Conservation (phyloP, 208 protist genomes). For the Phytomonas francai region DNA sequence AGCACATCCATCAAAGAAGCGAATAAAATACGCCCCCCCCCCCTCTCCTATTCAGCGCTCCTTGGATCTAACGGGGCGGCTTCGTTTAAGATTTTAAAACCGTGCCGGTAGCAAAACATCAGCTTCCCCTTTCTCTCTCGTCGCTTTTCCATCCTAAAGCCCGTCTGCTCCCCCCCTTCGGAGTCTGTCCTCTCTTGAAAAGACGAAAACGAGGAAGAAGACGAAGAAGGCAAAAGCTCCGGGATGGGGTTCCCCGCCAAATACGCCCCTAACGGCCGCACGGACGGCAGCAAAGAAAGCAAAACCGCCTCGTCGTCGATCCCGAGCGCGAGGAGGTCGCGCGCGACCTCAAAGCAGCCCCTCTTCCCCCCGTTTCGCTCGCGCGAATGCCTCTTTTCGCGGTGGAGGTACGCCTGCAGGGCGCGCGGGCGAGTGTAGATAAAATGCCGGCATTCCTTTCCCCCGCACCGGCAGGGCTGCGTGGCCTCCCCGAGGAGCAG, state of each 20-base stretch:
- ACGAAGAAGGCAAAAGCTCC: not conserved
- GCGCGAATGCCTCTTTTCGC: not conserved
- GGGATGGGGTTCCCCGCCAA: not conserved
- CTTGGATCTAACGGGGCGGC: conserved; percentile 18
- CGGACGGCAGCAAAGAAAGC: conserved; percentile 25
- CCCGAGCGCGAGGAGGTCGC: conserved; percentile 24
- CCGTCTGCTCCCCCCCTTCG: not conserved
- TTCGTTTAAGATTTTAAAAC: conserved; percentile 64
- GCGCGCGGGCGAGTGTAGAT: conserved; percentile 26
- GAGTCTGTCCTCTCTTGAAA: too few relatives aligned
- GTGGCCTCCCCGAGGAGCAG: conserved; percentile 16
- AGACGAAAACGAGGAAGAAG: not conserved
- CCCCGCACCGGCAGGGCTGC: conserved; percentile 43
- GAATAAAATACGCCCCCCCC: not conserved
- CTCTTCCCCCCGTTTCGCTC: not conserved
- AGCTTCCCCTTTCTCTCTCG: conserved; percentile 30
- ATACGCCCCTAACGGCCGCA: not conserved
- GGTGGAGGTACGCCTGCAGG: too few relatives aligned
- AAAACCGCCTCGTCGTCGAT: conserved; percentile 61
- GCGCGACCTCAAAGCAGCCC: conserved; percentile 12
- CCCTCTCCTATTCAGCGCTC: not conserved
- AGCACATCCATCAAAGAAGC: too few relatives aligned
- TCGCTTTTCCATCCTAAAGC: conserved; percentile 14
- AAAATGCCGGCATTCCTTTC: conserved; percentile 44
- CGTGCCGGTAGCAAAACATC: conserved; percentile 51